Base-by-base conservation (phyloP, 176 grass and related monocot species). In the Urochloa ruziziensis region DNA sequence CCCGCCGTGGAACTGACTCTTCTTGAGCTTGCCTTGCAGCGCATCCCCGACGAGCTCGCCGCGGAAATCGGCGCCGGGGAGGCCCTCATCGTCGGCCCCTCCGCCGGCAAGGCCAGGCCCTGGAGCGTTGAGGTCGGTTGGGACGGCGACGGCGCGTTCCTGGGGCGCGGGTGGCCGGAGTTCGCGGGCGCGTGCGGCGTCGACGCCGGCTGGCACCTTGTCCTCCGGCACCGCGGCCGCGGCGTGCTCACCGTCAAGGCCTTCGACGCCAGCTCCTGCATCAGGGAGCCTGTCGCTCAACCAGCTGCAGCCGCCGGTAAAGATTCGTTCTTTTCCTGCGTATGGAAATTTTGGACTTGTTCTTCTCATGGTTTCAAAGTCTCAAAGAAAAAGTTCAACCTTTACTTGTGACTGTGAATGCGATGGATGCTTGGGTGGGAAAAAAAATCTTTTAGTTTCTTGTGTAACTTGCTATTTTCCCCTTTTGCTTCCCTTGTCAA, bases 1-100 rank as follows among this genome's bases (percentile, higher is more conserved):
- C 52, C 52, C 3, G 57, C n/a, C 10, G 11, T 27, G n/a, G 52
- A 5, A 60, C 10, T 28, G 24, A 25, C 9, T 25, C 23, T 27
- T 28, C 11, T 28, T 60, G 52, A 6, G 3, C 52, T n/a, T 56
- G 19, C 52, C 28, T 27, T 27, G 66, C 84, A 86, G 84, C 58
- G 81, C 23, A 74, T 83, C 81, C 62, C 70, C 44, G 59, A 76
- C 35, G 25, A 67, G 47, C 47, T 84, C 34, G 72, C 72, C 18
- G 7, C 14, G 61, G 62, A 53, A 7, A 32, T 56, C 19, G 61
- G 62, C 62, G 30, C 21, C 4, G 14, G 29, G 46, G 43, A 23
- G 46, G 70, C 36, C 25, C 59, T 48, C 23, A n/a, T 87, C 62
- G 23, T 76, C 23, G 57, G 29, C 48, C 62, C 85, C 2, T 39